Conservation (phyloP, 345 rosid species). For the Euphorbia pulcherrima region DNA sequence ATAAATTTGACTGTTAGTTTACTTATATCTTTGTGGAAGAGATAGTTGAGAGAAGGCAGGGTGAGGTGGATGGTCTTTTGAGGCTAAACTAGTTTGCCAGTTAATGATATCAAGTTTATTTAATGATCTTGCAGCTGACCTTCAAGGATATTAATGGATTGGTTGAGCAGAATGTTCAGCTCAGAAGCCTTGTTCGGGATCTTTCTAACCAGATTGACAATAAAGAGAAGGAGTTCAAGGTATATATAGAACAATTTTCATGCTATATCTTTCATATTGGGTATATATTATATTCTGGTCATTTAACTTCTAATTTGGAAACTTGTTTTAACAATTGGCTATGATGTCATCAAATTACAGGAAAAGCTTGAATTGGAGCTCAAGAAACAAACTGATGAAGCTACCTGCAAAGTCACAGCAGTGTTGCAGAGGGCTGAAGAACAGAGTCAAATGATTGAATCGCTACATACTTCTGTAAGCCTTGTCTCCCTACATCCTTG, state of each 20-base stretch:
- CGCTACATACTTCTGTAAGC: conserved; percentile 80
- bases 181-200: conserved; percentile 78
- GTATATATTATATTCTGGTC: conserved; percentile 13
- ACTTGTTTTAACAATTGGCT: not conserved
- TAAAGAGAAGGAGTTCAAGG: conserved; percentile 80
- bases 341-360: conserved; percentile 37
- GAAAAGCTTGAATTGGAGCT: conserved; percentile 63
- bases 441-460: conserved; percentile 85
- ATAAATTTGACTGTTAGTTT: not conserved
- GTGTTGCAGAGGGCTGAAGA: conserved; percentile 88
- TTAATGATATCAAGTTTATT: conserved; percentile 17
- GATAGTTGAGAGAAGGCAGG: not conserved
- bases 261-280: conserved; percentile 1
- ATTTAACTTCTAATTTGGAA: not conserved
- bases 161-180: conserved; percentile 93
- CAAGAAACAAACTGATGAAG: conserved; percentile 66
- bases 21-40: not conserved
- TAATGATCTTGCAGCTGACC: conserved; percentile 53
- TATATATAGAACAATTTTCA: conserved; percentile 20
- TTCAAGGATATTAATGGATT: conserved; percentile 91
- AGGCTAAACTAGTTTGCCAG: not conserved
- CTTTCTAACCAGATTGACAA: conserved; percentile 71
- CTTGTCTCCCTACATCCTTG: not conserved
- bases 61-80: not conserved
- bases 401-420: conserved; percentile 72